phyloP scores from a whole-genome alignment of 768 basidiomycete genomes.

The Trametes cingulata region DNA sequence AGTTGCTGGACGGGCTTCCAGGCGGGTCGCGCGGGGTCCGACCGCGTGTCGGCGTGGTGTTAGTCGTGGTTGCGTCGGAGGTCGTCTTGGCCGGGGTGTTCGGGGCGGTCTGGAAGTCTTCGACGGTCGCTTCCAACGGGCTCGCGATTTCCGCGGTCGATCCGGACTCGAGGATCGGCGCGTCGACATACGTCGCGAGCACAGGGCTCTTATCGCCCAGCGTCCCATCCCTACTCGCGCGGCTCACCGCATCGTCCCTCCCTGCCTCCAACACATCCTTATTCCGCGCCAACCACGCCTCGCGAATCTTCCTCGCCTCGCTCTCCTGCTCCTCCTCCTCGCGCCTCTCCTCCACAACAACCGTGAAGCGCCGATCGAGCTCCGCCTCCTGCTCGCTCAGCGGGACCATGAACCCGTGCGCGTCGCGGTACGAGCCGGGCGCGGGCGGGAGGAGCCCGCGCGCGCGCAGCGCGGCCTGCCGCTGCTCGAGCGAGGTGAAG shows the following conservation, averaged over 20 bases:
- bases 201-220: slow-evolving; percentile 1
- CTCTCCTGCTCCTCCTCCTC: slow-evolving; percentile 2
- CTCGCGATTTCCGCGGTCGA: background rate
- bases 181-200: slow-evolving; percentile 6
- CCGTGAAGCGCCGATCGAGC: slow-evolving; percentile 20
- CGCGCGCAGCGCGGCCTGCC: slow-evolving; percentile 22
- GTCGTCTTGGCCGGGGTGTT: background rate
- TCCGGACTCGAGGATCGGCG: background rate
- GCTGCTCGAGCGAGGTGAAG: slow-evolving; percentile 23
- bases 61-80: background rate
- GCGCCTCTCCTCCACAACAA: slow-evolving; percentile 9
- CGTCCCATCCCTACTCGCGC: slow-evolving; percentile 11
- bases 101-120: slow-evolving; percentile 8
- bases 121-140: background rate
- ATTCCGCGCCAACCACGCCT: slow-evolving; percentile 24
- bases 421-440: slow-evolving; percentile 8
- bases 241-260: slow-evolving; percentile 1
- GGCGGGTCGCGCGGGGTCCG: background rate
- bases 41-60: background rate
- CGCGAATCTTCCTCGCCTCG: slow-evolving; percentile 21
- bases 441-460: slow-evolving; percentile 18
- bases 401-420: slow-evolving; percentile 21
- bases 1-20: slow-evolving; percentile 6
- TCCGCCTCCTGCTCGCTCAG: slow-evolving; percentile 26
- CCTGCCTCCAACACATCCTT: background rate